Percentiles rank a stretch among this genome's conserved stretches.
Evolutionary conservation across 2,329 filamentous ascomycete species (phyloP).

Genomic region (Fonsecaea erecta): DNA sequence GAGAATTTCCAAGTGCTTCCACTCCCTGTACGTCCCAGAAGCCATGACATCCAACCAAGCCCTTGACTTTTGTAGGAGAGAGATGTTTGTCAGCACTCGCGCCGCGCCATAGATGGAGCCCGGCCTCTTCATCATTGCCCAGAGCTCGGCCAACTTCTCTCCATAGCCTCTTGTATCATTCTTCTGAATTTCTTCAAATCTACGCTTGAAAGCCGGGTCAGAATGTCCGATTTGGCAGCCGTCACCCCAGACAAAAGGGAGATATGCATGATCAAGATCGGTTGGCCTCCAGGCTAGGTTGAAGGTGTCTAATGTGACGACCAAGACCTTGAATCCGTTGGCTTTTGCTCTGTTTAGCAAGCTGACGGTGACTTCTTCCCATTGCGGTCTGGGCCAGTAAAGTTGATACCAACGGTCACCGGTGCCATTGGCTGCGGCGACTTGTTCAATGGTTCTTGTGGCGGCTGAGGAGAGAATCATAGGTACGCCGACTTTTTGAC

Average conservation of each 20-base stretch:
- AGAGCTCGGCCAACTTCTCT: conserved; percentile 40
- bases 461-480: conserved; percentile 70
- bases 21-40: conserved; percentile 58
- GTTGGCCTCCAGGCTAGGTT: conserved; percentile 69
- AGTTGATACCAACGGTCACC: conserved; percentile 71
- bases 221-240: conserved; percentile 67
- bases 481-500: conserved; percentile 62
- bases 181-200: conserved; percentile 56
- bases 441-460: conserved; percentile 66
- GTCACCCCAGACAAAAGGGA: conserved; percentile 45
- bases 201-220: conserved; percentile 66
- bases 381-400: conserved; percentile 66
- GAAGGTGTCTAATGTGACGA: conserved; percentile 75
- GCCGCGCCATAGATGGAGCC: conserved; percentile 36
- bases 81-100: conserved; percentile 33
- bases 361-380: conserved; percentile 67
- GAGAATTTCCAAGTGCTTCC: conserved; percentile 64
- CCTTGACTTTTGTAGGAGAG: conserved; percentile 31
- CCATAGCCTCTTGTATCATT: conserved; percentile 51
- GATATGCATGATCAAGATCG: conserved; percentile 65
- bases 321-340: conserved; percentile 66
- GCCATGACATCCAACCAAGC: conserved; percentile 59
- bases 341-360: conserved; percentile 64
- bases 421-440: conserved; percentile 61
- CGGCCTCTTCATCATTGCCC: conserved; percentile 32